phyloP scores from a whole-genome alignment of 2,329 filamentous ascomycete genomes.

The Biscogniauxia marginata region DNA sequence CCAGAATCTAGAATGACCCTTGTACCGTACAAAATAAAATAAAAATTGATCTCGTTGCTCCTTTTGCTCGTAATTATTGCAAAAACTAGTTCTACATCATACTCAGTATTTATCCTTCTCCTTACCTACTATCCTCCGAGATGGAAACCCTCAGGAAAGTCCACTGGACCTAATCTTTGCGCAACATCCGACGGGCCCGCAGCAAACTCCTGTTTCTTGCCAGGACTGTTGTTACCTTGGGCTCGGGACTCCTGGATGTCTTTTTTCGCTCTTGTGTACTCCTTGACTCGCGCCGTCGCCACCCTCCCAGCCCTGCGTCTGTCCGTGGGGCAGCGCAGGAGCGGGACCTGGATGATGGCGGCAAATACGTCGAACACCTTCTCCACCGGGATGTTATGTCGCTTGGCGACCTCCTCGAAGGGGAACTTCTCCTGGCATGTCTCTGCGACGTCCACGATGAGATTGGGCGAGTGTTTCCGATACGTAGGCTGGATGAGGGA shows the following conservation, averaged over 20 bases:
- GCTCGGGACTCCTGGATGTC: slow-evolving; percentile 25
- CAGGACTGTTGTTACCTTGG: neutral
- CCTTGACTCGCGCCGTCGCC: slow-evolving; percentile 40
- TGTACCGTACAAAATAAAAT: neutral
- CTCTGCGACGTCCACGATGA: slow-evolving; percentile 50
- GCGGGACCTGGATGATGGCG: slow-evolving; percentile 47
- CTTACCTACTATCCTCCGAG: neutral
- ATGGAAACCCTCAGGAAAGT: slow-evolving; percentile 24
- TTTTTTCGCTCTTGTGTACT: slow-evolving; percentile 43
- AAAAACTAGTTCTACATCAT: no score
- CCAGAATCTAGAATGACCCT: neutral
- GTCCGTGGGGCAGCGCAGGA: slow-evolving; percentile 45
- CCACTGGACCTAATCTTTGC: slow-evolving; percentile 21
- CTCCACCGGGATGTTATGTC: slow-evolving; percentile 41
- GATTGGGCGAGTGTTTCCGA: slow-evolving; percentile 36
- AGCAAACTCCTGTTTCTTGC: neutral
- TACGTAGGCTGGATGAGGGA: slow-evolving; percentile 30
- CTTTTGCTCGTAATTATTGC: neutral
- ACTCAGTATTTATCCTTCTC: neutral
- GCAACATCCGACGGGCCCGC: slow-evolving; percentile 24
- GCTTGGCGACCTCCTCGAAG: slow-evolving; percentile 44
- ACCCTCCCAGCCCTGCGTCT: slow-evolving; percentile 41
- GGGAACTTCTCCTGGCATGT: slow-evolving; percentile 47
- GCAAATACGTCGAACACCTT: slow-evolving; percentile 48
- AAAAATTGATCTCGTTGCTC: neutral